These are phyloP conservation scores for Fusarium drepaniforme DNA, from an alignment of 2,329 filamentous ascomycete species.

Conservation along the genomic window DNA sequence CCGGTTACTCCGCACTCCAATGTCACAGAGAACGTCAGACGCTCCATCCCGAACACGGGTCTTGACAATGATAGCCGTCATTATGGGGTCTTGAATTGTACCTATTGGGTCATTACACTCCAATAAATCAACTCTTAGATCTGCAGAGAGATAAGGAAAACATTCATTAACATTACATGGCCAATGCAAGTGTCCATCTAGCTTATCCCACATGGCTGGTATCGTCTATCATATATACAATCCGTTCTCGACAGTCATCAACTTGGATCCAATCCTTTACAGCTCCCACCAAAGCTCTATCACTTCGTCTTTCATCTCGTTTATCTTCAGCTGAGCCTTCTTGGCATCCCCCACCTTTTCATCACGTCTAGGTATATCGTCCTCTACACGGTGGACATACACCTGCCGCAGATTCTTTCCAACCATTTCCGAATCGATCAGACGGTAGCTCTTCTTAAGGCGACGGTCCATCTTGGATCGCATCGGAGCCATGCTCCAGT, in stretches of 20 bases:
- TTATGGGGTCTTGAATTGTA: not conserved
- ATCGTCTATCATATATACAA: constrained; percentile 42
- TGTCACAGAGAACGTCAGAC: not conserved
- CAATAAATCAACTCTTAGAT: constrained; percentile 17
- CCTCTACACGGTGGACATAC: constrained; percentile 62
- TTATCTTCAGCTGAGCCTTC: constrained; percentile 23
- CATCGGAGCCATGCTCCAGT: constrained; percentile 67
- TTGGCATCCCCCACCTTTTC: constrained; percentile 44
- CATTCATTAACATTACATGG: constrained; percentile 42
- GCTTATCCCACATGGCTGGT: constrained; percentile 32
- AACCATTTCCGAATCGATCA: constrained; percentile 59
- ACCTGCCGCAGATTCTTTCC: constrained; percentile 64
- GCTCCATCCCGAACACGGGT: not conserved
- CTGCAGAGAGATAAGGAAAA: constrained; percentile 32
- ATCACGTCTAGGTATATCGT: constrained; percentile 47
- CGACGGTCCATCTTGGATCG: constrained; percentile 50
- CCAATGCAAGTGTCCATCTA: constrained; percentile 31
- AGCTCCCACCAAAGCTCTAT: constrained; percentile 62
- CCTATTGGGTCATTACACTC: constrained; percentile 12
- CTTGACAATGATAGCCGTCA: not conserved
- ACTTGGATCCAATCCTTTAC: constrained; percentile 16
- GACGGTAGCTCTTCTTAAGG: constrained; percentile 64
- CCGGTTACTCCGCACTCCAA: not conserved
- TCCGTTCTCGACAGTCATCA: constrained; percentile 11
- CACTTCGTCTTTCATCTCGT: constrained; percentile 55